Evolutionary conservation across 2,329 filamentous ascomycete genomes (phyloP).

Genomic region (Colletotrichum costaricense): DNA sequence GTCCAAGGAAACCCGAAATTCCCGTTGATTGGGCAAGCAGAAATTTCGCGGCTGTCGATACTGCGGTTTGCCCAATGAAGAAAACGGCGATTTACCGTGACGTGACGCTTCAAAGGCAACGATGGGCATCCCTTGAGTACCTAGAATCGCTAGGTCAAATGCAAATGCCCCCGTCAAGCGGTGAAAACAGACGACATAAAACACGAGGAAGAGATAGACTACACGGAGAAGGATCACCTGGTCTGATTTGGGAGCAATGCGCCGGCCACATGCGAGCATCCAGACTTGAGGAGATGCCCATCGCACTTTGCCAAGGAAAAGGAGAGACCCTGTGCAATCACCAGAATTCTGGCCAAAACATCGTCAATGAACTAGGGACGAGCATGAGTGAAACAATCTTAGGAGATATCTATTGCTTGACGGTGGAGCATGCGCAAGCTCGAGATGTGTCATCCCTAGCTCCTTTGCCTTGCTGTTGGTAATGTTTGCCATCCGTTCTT

Average conservation of each 20-base stretch:
- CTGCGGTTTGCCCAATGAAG: too few relatives aligned
- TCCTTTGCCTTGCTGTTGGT: neutral
- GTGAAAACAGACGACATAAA: neutral
- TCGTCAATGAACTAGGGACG: neutral
- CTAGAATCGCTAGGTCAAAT: neutral
- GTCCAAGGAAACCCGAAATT: too few relatives aligned
- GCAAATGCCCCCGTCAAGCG: too few relatives aligned
- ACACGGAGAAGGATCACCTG: neutral
- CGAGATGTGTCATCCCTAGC: too few relatives aligned
- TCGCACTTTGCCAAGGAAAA: neutral
- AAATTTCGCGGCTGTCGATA: too few relatives aligned
- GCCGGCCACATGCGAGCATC: too few relatives aligned
- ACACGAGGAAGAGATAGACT: neutral
- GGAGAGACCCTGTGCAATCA: neutral
- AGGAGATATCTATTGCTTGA: neutral
- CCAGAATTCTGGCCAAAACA: neutral
- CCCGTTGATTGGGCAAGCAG: too few relatives aligned
- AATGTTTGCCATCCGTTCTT: accelerated
- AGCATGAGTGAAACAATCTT: too few relatives aligned
- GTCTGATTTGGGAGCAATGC: neutral
- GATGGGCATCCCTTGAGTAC: too few relatives aligned
- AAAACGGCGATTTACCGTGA: too few relatives aligned
- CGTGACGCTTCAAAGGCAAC: too few relatives aligned
- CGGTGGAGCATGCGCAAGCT: neutral
- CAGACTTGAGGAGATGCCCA: neutral